Evolutionary conservation across 2,329 filamentous ascomycete species (phyloP).

Genomic region (Aspergillus puulaauensis): DNA sequence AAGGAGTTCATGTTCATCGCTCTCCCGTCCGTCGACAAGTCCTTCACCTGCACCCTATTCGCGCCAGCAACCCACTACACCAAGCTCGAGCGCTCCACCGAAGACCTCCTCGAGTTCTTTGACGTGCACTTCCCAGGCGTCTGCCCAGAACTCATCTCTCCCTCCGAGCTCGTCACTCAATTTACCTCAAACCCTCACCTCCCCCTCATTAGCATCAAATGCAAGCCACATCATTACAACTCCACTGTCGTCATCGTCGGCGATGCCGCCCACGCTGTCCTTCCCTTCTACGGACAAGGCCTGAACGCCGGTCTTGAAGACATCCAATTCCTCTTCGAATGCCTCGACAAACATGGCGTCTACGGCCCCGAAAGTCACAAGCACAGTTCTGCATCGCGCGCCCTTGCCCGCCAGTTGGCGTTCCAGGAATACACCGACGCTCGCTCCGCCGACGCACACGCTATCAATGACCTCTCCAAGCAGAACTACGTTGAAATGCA

Average conservation of each 20-base stretch:
- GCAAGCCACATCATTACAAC: slow-evolving; percentile 78
- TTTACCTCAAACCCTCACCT: slow-evolving; percentile 84
- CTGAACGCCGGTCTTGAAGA: slow-evolving; percentile 98
- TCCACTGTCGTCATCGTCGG: slow-evolving; percentile 81
- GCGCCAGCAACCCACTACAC: slow-evolving; percentile 70
- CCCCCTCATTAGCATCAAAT: slow-evolving; percentile 91
- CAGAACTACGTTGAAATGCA: slow-evolving; percentile 96
- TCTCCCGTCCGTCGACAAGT: slow-evolving; percentile 81
- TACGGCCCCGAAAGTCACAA: slow-evolving; percentile 25
- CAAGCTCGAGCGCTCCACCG: slow-evolving; percentile 63
- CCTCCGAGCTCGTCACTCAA: slow-evolving; percentile 67
- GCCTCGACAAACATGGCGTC: slow-evolving; percentile 68
- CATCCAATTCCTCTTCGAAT: slow-evolving; percentile 80
- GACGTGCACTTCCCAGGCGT: slow-evolving; percentile 84
- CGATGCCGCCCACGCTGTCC: slow-evolving; percentile 95
- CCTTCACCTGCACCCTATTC: slow-evolving; percentile 94
- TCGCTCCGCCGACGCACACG: slow-evolving; percentile 75
- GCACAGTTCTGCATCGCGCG: slow-evolving; percentile 44
- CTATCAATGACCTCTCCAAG: slow-evolving; percentile 89
- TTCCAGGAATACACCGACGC: slow-evolving; percentile 73
- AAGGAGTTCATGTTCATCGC: slow-evolving; percentile 98
- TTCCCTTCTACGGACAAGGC: slow-evolving; percentile 96
- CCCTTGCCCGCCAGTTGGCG: slow-evolving; percentile 45
- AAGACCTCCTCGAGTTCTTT: slow-evolving; percentile 80
- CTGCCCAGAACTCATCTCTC: slow-evolving; percentile 57